A percentile compares a stretch with the other conserved stretches of the same genome.
These are phyloP conservation scores for Suhomyces kilbournensis DNA, from an alignment of 805 yeast species.

Conservation along the genomic window DNA sequence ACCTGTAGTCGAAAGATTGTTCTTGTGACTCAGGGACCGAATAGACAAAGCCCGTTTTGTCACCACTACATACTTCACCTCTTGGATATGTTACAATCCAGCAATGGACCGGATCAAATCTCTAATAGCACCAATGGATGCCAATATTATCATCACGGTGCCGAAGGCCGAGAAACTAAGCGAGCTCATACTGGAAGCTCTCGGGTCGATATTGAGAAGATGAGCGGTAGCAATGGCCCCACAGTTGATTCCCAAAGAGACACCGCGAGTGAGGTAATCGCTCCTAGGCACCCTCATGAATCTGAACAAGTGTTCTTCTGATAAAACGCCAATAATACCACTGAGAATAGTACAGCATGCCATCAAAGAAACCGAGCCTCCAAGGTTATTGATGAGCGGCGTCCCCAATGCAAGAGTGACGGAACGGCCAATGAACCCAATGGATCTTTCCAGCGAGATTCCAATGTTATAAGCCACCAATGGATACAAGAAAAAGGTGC, in stretches of 20 bases:
- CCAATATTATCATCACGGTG: conserved; percentile 65
- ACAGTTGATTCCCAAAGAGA: conserved; percentile 72
- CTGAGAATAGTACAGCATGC: conserved; percentile 76
- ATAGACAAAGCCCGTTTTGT: too few relatives aligned
- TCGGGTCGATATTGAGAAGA: conserved; percentile 62
- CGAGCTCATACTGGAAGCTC: conserved; percentile 78
- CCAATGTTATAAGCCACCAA: conserved; percentile 64
- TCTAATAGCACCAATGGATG: conserved; percentile 48
- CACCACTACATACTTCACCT: too few relatives aligned
- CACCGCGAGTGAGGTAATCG: conserved; percentile 74
- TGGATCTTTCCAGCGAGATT: conserved; percentile 54
- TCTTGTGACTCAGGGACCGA: too few relatives aligned
- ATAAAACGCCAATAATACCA: conserved; percentile 71
- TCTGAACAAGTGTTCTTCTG: conserved; percentile 53
- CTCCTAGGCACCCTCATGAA: conserved; percentile 52
- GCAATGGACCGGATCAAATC: conserved; percentile 46
- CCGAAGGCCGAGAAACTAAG: conserved; percentile 72
- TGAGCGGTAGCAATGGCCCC: conserved; percentile 85
- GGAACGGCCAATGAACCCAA: conserved; percentile 77
- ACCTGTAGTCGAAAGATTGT: too few relatives aligned
- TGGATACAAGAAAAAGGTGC: conserved; percentile 68
- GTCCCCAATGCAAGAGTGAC: conserved; percentile 79
- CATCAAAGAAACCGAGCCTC: conserved; percentile 69
- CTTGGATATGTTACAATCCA: conserved; percentile 35
- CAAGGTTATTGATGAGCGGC: conserved; percentile 64